Conservation (phyloP, 2,329 filamentous ascomycete species). For the Paraphaeosphaeria sporulosa region DNA sequence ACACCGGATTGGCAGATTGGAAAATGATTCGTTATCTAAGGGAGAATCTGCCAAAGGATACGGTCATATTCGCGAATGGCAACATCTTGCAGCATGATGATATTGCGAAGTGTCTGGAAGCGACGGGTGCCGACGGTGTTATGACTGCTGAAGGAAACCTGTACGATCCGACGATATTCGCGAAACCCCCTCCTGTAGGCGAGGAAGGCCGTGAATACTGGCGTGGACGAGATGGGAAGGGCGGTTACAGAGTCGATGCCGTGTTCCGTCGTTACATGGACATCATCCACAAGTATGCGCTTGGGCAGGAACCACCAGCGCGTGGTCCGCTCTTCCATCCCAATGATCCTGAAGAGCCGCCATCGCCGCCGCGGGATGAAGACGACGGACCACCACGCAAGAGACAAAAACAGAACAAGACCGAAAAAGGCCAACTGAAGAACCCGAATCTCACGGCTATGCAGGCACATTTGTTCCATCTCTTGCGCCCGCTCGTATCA, state of each 20-base stretch:
- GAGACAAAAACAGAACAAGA: slow-evolving; percentile 48
- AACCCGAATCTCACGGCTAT: slow-evolving; percentile 77
- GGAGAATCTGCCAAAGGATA: slow-evolving; percentile 82
- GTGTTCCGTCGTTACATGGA: slow-evolving; percentile 88
- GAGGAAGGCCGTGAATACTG: slow-evolving; percentile 81
- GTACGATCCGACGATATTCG: slow-evolving; percentile 89
- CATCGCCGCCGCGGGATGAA: slow-evolving; percentile 30
- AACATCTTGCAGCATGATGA: slow-evolving; percentile 87
- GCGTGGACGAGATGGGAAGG: slow-evolving; percentile 77
- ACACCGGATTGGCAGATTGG: slow-evolving; percentile 95
- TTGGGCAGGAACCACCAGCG: slow-evolving; percentile 69
- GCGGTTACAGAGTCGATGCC: slow-evolving; percentile 89
- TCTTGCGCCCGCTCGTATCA: slow-evolving; percentile 82
- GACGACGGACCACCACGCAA: slow-evolving; percentile 46
- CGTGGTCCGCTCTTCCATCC: slow-evolving; percentile 78
- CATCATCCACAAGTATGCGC: slow-evolving; percentile 81
- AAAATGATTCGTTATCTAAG: slow-evolving; percentile 80
- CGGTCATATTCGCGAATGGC: slow-evolving; percentile 95
- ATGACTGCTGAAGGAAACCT: slow-evolving; percentile 98
- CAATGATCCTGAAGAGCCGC: slow-evolving; percentile 54
- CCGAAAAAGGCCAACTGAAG: slow-evolving; percentile 57
- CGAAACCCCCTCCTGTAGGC: slow-evolving; percentile 68
- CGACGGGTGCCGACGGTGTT: slow-evolving; percentile 87
- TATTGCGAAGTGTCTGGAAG: slow-evolving; percentile 77
- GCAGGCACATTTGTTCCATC: slow-evolving; percentile 92